Percentiles rank a stretch among this genome's conserved stretches.
Evolutionary conservation across 2,329 filamentous ascomycete species (phyloP).

Genomic region (Diaporthe sp.): DNA sequence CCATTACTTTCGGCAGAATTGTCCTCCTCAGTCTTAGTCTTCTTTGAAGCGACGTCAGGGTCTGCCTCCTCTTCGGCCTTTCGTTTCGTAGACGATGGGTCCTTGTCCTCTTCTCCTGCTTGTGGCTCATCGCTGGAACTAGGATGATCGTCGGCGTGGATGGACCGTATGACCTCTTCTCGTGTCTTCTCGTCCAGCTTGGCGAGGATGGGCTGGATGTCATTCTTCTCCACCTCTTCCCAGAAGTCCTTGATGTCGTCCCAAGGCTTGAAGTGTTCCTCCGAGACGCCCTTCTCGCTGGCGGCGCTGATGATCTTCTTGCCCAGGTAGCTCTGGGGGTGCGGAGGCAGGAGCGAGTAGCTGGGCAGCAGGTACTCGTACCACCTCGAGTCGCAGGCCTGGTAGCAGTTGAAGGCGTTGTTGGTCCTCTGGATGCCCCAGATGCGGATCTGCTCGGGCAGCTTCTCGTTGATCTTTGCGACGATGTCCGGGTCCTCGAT

Average conservation of each 20-base stretch:
- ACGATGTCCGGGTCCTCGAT: slow-evolving; percentile 91
- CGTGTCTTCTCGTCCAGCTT: slow-evolving; percentile 72
- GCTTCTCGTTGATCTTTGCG: slow-evolving; percentile 86
- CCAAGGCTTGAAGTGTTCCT: slow-evolving; percentile 75
- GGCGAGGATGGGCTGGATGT: slow-evolving; percentile 77
- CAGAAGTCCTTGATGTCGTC: slow-evolving; percentile 85
- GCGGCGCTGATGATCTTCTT: slow-evolving; percentile 84
- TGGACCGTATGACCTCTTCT: slow-evolving; percentile 69
- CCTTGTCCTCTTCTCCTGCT: slow-evolving; percentile 35
- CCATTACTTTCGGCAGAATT: slow-evolving; percentile 13
- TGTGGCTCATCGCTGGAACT: slow-evolving; percentile 41
- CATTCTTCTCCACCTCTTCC: slow-evolving; percentile 81
- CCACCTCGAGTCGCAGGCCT: slow-evolving; percentile 92
- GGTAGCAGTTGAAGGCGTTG: slow-evolving; percentile 93
- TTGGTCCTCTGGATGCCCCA: slow-evolving; percentile 94
- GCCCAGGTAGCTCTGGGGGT: slow-evolving; percentile 87
- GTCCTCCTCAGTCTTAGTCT: slow-evolving; percentile 30
- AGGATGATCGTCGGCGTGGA: too few species aligned
- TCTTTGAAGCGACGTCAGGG: slow-evolving; percentile 21
- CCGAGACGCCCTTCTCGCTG: slow-evolving; percentile 76
- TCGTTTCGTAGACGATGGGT: slow-evolving; percentile 22
- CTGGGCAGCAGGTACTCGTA: slow-evolving; percentile 98
- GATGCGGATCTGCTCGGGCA: slow-evolving; percentile 90
- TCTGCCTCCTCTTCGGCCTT: slow-evolving; percentile 31
- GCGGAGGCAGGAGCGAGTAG: slow-evolving; percentile 91